Percentiles rank a stretch among this genome's conserved stretches.
phyloP scores from a whole-genome alignment of 768 basidiomycete genomes.

The Dentipellis sp. region DNA sequence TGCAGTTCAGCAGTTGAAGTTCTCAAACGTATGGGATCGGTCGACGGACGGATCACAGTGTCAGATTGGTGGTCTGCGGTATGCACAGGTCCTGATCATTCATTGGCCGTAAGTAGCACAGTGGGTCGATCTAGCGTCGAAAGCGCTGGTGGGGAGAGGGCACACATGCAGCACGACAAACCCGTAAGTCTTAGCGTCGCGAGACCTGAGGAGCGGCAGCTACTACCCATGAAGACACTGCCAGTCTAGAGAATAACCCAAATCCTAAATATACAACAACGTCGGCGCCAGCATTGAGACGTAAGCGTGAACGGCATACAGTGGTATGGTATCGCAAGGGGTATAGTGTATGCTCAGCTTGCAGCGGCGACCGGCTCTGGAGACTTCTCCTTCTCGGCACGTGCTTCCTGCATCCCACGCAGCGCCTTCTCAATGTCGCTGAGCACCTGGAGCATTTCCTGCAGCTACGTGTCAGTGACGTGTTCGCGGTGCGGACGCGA shows the following conservation, averaged over 20 bases:
- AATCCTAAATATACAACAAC: slow-evolving; percentile 1
- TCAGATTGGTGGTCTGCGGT: too few relatives aligned
- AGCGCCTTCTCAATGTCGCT: slow-evolving; percentile 10
- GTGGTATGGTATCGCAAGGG: not conserved
- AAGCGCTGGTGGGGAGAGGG: too few relatives aligned
- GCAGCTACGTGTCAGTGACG: not conserved
- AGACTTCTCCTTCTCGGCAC: not conserved
- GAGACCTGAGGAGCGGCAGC: too few relatives aligned
- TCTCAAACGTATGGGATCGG: too few relatives aligned
- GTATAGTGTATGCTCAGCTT: not conserved
- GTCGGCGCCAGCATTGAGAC: not conserved
- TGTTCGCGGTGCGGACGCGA: not conserved
- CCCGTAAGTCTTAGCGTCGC: too few relatives aligned
- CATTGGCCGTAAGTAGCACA: too few relatives aligned
- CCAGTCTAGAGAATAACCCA: not conserved
- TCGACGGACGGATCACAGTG: too few relatives aligned
- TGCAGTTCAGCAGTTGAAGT: too few relatives aligned
- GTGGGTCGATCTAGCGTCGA: too few relatives aligned
- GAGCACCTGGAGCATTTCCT: slow-evolving; percentile 14
- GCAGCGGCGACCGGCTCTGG: not conserved
- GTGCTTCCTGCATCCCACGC: slow-evolving; percentile 2
- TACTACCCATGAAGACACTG: not conserved
- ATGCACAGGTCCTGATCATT: too few relatives aligned
- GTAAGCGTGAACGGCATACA: not conserved
- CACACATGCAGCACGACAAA: too few relatives aligned